Evolutionary conservation across 176 grass and related monocot genomes (phyloP), one percentile per base, ranked within the genome.

Genomic region (Ananas comosus): DNA sequence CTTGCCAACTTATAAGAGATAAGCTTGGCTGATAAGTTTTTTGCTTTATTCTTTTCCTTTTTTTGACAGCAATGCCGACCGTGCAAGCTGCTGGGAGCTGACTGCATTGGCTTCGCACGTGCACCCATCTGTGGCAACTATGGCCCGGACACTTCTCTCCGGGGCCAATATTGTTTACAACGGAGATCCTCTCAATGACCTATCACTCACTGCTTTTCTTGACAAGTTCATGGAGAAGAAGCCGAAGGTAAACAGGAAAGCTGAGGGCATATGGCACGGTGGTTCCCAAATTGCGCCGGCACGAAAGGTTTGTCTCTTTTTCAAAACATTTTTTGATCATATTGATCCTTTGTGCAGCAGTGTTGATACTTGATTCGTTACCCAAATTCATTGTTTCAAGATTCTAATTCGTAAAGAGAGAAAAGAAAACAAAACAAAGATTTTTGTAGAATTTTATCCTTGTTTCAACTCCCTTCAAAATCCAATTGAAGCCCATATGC

Each of bases 161-260:
- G 93, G 93, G 16, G 87, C 83, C 72, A 86, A 86, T 78, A 97
- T 97, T 71, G 79, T 97, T 78, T 97, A 97, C 66, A 92, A 67
- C 66, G 93, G 93, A 65, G 87, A 97, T 75, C 93, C 93, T 51
- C 69, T 96, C 64, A 85, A 58, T 49, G 93, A 92, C 68, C 70
- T 96, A 51, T 96, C 89, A 2, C 86, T 96, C 74, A 10, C 77
- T 67, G 84, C 93, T 10, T 96, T 96, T 76, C 79, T 96, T 19
- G 89, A 96, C 70, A 96, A 96, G 64, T 96, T 96, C 66, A 92
- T 96, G 93, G 93, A 96, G 75, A 96, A 96, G 81, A 96, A 96
- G 59, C 93, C 93, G 53, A 96, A 96, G 72, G 64, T 71, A 27
- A 90, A 85, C 67, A 76, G 68, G 58, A 85, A 86, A 56, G 69